Percentiles rank a stretch among this genome's conserved stretches.
Conservation (phyloP, 2,329 filamentous ascomycete species). For the Fusarium annulatum region DNA sequence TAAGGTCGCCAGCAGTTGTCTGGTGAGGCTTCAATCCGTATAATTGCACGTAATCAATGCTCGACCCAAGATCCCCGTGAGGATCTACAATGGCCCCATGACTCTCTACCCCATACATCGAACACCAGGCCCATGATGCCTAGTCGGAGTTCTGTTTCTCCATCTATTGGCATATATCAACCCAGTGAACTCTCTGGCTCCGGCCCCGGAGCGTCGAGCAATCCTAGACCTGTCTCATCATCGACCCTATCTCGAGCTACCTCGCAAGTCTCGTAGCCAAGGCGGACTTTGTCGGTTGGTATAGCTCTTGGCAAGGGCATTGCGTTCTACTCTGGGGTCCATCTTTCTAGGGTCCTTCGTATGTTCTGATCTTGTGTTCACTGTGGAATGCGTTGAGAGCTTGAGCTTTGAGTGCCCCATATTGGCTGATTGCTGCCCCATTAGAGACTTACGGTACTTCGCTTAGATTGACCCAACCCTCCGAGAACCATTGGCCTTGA, state of each 20-base stretch:
- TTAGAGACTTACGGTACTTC: neutral
- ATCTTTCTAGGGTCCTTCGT: conserved; percentile 4
- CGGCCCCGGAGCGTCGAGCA: conserved; percentile 9
- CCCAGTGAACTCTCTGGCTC: conserved; percentile 11
- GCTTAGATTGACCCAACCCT: conserved; percentile 1
- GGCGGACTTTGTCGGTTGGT: neutral
- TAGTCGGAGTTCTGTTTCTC: conserved; percentile 19
- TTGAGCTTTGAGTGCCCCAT: neutral
- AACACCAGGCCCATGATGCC: neutral
- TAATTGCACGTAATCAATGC: conserved; percentile 7
- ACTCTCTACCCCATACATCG: conserved; percentile 3
- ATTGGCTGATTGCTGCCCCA: neutral
- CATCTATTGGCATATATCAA: neutral
- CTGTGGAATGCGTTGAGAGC: conserved; percentile 31
- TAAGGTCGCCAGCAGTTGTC: neutral
- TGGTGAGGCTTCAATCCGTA: conserved; percentile 11
- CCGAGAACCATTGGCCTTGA: conserved; percentile 8
- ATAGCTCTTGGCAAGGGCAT: conserved; percentile 16
- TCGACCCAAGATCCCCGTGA: conserved; percentile 12
- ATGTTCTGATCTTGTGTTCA: conserved; percentile 17
- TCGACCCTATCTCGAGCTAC: conserved; percentile 6
- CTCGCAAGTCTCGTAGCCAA: conserved; percentile 4
- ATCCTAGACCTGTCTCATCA: conserved; percentile 10
- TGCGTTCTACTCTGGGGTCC: neutral
- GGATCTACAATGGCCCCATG: conserved; percentile 24